Evolutionary conservation across 2,329 filamentous ascomycete species (phyloP).

Genomic region (Cryphonectria naterciae): DNA sequence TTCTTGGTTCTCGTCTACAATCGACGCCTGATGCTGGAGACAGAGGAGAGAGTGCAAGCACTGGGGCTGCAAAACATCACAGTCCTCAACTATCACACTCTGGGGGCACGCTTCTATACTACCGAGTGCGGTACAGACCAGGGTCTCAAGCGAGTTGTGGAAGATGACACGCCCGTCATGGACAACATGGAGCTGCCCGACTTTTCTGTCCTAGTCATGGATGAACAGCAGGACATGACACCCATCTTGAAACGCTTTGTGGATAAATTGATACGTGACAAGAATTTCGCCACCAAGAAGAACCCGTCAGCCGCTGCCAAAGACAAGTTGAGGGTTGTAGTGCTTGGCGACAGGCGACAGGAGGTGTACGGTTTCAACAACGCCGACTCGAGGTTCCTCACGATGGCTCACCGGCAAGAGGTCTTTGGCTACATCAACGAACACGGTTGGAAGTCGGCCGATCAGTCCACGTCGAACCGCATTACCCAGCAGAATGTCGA

Average conservation of each 20-base stretch:
- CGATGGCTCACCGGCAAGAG: slow-evolving; percentile 20
- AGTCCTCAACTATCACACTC: slow-evolving; percentile 24
- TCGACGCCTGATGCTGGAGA: slow-evolving; percentile 25
- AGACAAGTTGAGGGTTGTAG: slow-evolving; percentile 16
- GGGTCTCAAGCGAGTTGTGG: slow-evolving; percentile 26
- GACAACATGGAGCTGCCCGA: slow-evolving; percentile 15
- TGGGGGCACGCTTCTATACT: slow-evolving; percentile 23
- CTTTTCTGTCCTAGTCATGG: slow-evolving; percentile 26
- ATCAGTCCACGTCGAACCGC: slow-evolving; percentile 25
- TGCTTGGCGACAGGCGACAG: slow-evolving; percentile 25
- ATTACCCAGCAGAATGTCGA: slow-evolving; percentile 26
- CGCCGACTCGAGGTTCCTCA: slow-evolving; percentile 27
- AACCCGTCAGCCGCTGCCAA: background rate
- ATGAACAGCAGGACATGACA: slow-evolving; percentile 29
- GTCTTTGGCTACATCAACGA: slow-evolving; percentile 27
- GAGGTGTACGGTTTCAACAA: slow-evolving; percentile 29
- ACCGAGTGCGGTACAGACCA: slow-evolving; percentile 25
- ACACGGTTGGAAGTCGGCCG: slow-evolving; percentile 16
- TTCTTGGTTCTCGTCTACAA: slow-evolving; percentile 28
- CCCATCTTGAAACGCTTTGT: slow-evolving; percentile 26
- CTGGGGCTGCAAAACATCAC: slow-evolving; percentile 23
- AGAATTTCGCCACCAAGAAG: background rate
- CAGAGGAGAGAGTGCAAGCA: slow-evolving; percentile 18
- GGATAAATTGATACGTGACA: slow-evolving; percentile 27
- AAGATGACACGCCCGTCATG: slow-evolving; percentile 22